phyloP scores from a whole-genome alignment of 345 rosid genomes.

The Gossypium turneri region DNA sequence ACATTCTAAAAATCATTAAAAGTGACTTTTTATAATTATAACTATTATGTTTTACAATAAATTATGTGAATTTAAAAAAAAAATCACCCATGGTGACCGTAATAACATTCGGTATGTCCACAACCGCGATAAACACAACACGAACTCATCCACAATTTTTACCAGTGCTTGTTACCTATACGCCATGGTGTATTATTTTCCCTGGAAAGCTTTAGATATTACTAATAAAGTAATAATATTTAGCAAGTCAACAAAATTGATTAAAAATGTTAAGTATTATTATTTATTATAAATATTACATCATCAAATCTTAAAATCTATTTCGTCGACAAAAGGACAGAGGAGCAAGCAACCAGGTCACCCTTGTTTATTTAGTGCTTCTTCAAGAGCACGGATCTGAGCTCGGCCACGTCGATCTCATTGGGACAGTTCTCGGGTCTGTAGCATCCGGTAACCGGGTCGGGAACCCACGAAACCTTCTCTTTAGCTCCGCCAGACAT shows the following conservation, averaged over 20 bases:
- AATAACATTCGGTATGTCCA: too few species aligned
- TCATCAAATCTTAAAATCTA: conserved; percentile 7
- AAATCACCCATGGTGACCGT: too few species aligned
- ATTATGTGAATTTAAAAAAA: too few species aligned
- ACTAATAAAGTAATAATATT: background rate
- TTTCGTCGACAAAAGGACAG: background rate
- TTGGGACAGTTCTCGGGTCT: conserved; percentile 49
- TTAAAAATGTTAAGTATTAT: background rate
- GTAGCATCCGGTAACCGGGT: conserved; percentile 66
- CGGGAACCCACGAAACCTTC: conserved; percentile 62
- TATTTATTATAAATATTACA: background rate
- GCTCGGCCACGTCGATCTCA: conserved; percentile 56
- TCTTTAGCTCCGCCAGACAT: conserved; percentile 22
- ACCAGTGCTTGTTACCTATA: too few species aligned
- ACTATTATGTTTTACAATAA: too few species aligned
- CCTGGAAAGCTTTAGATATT: too few species aligned
- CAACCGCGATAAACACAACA: too few species aligned
- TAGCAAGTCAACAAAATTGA: background rate
- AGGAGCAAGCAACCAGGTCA: background rate
- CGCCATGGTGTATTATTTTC: too few species aligned
- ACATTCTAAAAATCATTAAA: too few species aligned
- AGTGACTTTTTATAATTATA: too few species aligned
- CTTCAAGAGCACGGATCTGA: conserved; percentile 48
- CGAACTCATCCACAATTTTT: too few species aligned
- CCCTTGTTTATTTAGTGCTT: background rate